Evolutionary conservation across 2,329 filamentous ascomycete species (phyloP).

Genomic region (Colletotrichum orbiculare): DNA sequence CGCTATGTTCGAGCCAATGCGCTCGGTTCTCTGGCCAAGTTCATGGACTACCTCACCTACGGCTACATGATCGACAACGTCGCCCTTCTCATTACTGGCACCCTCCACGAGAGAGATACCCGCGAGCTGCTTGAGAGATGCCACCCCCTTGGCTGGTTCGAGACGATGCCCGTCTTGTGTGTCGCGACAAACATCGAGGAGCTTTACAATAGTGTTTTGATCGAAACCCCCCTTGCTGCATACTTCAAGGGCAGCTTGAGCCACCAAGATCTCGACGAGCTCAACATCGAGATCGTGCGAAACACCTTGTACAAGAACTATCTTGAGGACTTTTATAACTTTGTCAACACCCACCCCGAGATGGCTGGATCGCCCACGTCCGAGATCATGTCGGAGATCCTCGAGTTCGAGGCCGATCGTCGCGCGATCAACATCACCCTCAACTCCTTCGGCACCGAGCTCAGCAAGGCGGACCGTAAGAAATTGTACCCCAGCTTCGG

Average conservation of each 20-base stretch:
- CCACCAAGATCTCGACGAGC: constrained; percentile 96
- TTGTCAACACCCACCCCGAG: constrained; percentile 89
- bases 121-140: constrained; percentile 94
- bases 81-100: constrained; percentile 96
- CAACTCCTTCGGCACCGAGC: constrained; percentile 97
- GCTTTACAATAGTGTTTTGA: constrained; percentile 96
- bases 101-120: constrained; percentile 96
- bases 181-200: constrained; percentile 99
- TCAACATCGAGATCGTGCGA: constrained; percentile 99
- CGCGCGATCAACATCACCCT: constrained; percentile 99
- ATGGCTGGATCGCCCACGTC: constrained; percentile 89
- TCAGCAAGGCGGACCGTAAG: constrained; percentile 91
- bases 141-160: constrained; percentile 97
- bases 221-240: constrained; percentile 93
- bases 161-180: constrained; percentile 97
- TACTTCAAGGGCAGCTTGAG: constrained; percentile 98
- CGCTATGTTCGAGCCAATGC: constrained; percentile 95
- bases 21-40: constrained; percentile 88
- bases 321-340: constrained; percentile 95
- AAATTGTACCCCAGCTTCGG: constrained; percentile 97
- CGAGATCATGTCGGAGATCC: constrained; percentile 94
- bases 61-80: constrained; percentile 99
- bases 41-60: constrained; percentile 98
- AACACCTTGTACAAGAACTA: constrained; percentile 99
- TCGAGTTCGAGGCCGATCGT: constrained; percentile 96